Conservation (phyloP, 306 rosid species). For the Pyrus betulifolia region DNA sequence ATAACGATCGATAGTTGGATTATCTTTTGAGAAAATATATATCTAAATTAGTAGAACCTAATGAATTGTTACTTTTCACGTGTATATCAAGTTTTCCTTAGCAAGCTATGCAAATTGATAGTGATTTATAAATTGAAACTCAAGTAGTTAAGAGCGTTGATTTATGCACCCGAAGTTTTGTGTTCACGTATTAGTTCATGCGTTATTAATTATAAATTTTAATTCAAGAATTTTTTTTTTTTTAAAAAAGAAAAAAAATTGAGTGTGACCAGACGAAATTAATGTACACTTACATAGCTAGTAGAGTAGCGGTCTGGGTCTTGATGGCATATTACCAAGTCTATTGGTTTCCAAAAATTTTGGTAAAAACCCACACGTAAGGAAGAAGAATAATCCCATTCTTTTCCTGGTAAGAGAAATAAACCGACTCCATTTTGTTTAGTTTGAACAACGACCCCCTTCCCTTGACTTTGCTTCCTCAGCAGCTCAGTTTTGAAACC, state of each 20-base stretch:
- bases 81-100: background rate
- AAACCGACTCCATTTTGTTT: background rate
- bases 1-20: too few species aligned
- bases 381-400: background rate
- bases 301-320: background rate
- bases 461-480: background rate
- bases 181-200: background rate
- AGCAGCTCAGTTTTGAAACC: constrained; percentile 14
- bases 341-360: background rate
- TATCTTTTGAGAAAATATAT: background rate
- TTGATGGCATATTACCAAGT: background rate
- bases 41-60: background rate
- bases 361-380: background rate
- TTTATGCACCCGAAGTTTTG: background rate
- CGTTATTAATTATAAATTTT: too few species aligned
- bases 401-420: background rate
- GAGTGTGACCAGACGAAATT: background rate
- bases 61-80: background rate
- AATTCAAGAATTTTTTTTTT: background rate
- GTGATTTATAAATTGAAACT: background rate
- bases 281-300: background rate
- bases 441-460: constrained; percentile 5
- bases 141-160: background rate
- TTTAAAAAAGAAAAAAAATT: too few species aligned
- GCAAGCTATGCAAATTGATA: background rate